Evolutionary conservation across 2,329 filamentous ascomycete genomes (phyloP), one percentile per base, ranked within the genome.

Genomic region (Pestalotiopsis sp.): DNA sequence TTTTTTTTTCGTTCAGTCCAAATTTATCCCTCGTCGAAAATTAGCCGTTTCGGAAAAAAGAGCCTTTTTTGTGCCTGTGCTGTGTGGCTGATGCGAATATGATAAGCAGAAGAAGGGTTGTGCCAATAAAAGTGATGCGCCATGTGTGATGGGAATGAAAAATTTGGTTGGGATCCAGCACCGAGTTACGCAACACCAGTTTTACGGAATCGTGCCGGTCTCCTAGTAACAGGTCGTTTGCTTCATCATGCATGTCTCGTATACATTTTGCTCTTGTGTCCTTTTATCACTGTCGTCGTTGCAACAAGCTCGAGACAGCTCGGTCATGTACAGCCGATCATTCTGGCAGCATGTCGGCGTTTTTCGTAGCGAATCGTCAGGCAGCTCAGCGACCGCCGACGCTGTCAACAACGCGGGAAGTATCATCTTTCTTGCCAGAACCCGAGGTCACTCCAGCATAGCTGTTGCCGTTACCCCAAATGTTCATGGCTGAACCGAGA

Each of bases 391-490:
- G 75, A 20, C 76, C 73, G 36, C 73, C 72, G 55, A 77, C 75
- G n/a, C 73, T 72, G 41, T 78, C 76, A 45, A 76, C 73, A 14
- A 74, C 72, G 61, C 76, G 73, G 3, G 74, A 69, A 13, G 74
- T 68, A 20, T 71, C 67, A 57, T 76, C 75, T 11, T 78, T 78
- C 67, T 77, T 78, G 4, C 72, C 74, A 9, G 70, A 65, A 2
- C 71, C 73, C 2, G 77, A 69, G 25, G 71, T 74, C n/a, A 77
- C 71, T 41, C 74, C 75, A 13, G 77, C 75, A 55, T 81, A 81
- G 72, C 74, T 79, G 67, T 78, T 76, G 17, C 76, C 73, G 67
- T 78, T 76, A 17, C 76, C 73, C 74, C 76, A 79, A 25, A 72
- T 63, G 25, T 71, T 64, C 72, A 74, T 72, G 62, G 72, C 73